A percentile compares a stretch with the other conserved stretches of the same genome.
phyloP scores from a whole-genome alignment of 345 rosid species.

The Lumnitzera littorea region DNA sequence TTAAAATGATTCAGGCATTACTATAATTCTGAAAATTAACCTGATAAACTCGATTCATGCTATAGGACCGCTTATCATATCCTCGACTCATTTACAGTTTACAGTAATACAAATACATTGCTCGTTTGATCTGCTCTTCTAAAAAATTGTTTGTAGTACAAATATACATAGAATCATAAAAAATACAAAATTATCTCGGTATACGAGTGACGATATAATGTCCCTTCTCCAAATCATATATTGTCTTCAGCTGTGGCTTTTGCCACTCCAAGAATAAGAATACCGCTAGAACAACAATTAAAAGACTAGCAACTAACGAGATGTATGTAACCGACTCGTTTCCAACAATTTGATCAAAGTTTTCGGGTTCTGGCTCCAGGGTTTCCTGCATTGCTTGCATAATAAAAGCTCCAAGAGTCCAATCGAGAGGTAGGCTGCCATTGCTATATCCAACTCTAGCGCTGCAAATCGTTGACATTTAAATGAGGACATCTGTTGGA shows the following conservation, averaged over 20 bases:
- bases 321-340: conserved; percentile 29
- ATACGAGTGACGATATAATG: conserved; percentile 18
- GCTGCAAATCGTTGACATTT: conserved; percentile 12
- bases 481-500: neutral
- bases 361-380: conserved; percentile 9
- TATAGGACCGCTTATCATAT: no score
- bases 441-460: conserved; percentile 17
- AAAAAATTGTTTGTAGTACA: no score
- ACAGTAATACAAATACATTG: no score
- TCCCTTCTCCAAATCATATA: conserved; percentile 21
- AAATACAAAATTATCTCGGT: conserved; percentile 3
- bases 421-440: conserved; percentile 26
- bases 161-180: neutral
- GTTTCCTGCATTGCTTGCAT: conserved; percentile 23
- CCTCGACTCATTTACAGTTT: no score
- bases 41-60: no score
- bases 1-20: no score
- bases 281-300: conserved; percentile 27
- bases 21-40: no score
- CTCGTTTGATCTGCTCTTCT: no score
- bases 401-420: conserved; percentile 48
- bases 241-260: conserved; percentile 20
- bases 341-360: conserved; percentile 27
- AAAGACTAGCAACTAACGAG: conserved; percentile 32
- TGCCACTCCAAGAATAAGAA: conserved; percentile 7